phyloP scores from a whole-genome alignment of 192 early-diverging fungal genomes.

The Mortierella hygrophila region DNA sequence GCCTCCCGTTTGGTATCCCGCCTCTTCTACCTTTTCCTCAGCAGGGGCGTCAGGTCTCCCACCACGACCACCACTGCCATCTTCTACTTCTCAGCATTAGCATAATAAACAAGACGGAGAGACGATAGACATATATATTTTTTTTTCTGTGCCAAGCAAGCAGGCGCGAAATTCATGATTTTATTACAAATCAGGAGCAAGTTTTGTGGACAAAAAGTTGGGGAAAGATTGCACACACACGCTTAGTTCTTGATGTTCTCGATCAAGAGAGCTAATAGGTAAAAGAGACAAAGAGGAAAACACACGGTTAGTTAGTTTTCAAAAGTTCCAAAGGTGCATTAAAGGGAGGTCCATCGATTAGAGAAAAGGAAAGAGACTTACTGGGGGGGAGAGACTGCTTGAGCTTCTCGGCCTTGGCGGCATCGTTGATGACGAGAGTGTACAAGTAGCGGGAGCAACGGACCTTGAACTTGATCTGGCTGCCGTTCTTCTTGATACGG shows the following conservation, averaged over 20 bases:
- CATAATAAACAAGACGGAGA: not conserved
- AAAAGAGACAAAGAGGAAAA: not conserved
- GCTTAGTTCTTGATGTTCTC: constrained; percentile 61
- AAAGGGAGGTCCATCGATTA: not conserved
- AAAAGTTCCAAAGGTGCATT: not conserved
- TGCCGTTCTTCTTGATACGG: constrained; percentile 85
- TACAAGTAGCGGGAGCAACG: constrained; percentile 98
- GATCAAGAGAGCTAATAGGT: constrained; percentile 43
- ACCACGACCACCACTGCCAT: not conserved
- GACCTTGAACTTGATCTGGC: constrained; percentile 98
- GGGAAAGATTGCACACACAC: constrained; percentile 18
- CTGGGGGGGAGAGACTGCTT: constrained; percentile 94
- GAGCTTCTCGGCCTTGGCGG: constrained; percentile 96
- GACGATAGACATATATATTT: not conserved
- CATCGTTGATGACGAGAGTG: constrained; percentile 95
- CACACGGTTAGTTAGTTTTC: not conserved
- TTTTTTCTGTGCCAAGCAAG: constrained; percentile 32
- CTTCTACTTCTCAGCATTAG: not conserved
- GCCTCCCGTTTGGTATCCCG: not conserved
- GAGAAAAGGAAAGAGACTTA: constrained; percentile 16
- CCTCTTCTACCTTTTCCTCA: not conserved
- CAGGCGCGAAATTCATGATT: constrained; percentile 16
- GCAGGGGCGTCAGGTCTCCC: not conserved
- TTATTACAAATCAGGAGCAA: constrained; percentile 37
- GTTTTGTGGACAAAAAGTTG: constrained; percentile 10